phyloP scores from a whole-genome alignment of 1,284 basidiomycete genomes.

The Sporisorium scitamineum region DNA sequence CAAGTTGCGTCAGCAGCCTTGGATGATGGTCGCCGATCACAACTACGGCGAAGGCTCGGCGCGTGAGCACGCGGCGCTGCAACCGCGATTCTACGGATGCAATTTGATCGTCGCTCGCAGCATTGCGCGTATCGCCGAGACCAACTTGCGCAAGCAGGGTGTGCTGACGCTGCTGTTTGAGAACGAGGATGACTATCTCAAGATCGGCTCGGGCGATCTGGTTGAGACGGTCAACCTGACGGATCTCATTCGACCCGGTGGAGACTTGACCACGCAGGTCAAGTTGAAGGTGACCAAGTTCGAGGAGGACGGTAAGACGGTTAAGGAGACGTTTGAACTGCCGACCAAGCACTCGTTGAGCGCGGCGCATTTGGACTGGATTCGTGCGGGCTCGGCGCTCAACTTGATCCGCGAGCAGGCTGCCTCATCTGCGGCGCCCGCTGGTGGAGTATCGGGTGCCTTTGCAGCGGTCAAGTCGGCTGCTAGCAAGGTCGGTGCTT shows the following conservation, averaged over 20 bases:
- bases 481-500: slow-evolving; percentile 26
- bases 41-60: slow-evolving; percentile 95
- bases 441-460: slow-evolving; percentile 30
- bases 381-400: slow-evolving; percentile 67
- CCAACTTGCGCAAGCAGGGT: slow-evolving; percentile 72
- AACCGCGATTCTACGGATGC: slow-evolving; percentile 90
- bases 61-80: slow-evolving; percentile 96
- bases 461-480: slow-evolving; percentile 34
- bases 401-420: slow-evolving; percentile 66
- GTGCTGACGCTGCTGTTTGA: slow-evolving; percentile 67
- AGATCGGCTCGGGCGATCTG: slow-evolving; percentile 60
- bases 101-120: slow-evolving; percentile 71
- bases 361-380: slow-evolving; percentile 65
- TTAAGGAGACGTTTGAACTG: slow-evolving; percentile 61
- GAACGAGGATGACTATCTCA: slow-evolving; percentile 65
- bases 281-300: slow-evolving; percentile 66
- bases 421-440: slow-evolving; percentile 4
- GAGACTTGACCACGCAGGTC: slow-evolving; percentile 59
- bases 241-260: slow-evolving; percentile 60
- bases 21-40: slow-evolving; percentile 90
- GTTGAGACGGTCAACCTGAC: slow-evolving; percentile 66
- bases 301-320: slow-evolving; percentile 52
- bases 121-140: slow-evolving; percentile 77
- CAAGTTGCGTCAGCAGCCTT: slow-evolving; percentile 72
- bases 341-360: slow-evolving; percentile 64